A percentile compares a stretch with the other conserved stretches of the same genome.
phyloP scores from a whole-genome alignment of 352 stramenopile genomes.

The Globisporangium iwayamae region DNA sequence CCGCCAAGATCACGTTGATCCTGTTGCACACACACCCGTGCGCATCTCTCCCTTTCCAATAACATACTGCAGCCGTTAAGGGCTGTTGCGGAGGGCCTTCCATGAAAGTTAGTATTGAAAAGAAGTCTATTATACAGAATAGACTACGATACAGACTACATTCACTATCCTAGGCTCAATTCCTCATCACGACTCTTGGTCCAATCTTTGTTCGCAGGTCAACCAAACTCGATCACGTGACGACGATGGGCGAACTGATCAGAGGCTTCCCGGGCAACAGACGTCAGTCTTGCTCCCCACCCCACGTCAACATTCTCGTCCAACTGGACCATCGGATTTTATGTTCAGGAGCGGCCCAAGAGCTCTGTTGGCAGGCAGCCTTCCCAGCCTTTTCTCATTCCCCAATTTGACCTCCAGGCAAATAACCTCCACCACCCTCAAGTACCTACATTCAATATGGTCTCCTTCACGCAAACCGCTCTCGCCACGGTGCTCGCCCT shows the following conservation, averaged over 20 bases:
- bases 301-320: too few relatives aligned
- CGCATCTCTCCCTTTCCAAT: background rate
- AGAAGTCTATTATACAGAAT: background rate
- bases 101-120: background rate
- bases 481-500: background rate
- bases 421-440: background rate
- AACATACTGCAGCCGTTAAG: background rate
- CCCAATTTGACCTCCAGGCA: conserved; percentile 3
- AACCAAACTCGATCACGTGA: background rate
- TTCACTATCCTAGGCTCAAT: background rate
- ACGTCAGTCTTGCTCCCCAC: background rate
- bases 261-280: background rate
- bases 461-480: background rate
- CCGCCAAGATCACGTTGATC: too few relatives aligned
- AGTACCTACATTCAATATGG: background rate
- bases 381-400: background rate
- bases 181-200: background rate
- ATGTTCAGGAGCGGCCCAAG: background rate
- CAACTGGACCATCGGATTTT: conserved; percentile 7
- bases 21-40: background rate
- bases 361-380: too few relatives aligned
- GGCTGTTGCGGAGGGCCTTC: background rate
- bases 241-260: background rate
- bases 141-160: background rate
- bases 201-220: background rate